Base-by-base conservation (phyloP, 2,329 filamentous ascomycete genomes). In the Harringtonia lauricola region DNA sequence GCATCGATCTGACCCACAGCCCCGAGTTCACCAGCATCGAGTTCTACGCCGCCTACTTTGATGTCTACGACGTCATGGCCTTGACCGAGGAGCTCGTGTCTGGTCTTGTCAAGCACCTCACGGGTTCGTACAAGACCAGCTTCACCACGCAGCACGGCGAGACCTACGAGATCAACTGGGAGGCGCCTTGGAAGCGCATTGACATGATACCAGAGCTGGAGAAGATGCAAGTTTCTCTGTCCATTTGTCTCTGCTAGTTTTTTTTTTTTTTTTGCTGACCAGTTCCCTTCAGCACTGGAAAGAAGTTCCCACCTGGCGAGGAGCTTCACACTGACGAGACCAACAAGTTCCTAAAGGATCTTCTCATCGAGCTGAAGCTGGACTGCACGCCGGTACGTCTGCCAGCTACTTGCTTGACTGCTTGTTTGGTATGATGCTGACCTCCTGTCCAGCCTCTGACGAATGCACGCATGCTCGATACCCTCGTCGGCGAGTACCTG, bases 11-110 rank as follows among this genome's bases (percentile, higher is more conserved):
- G 41, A 98, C 92, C 8, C 92, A 98, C 72, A 98, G 96, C 71
- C 92, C 86, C 33, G 92, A 98, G 62, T 98, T 98, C 70, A 98
- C 92, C 36, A 94, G 87, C 22, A 86, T 87, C 63, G 92, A 98
- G 64, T 96, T 96, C 68, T 98, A 98, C 67, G 81, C 85, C 76
- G 90, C 92, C 4, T 96, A 88, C 53, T 84, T 83, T 44, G 88
- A 95, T 64, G 79, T 95, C 54, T 85, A 94, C 63, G 92, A 96
- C 59, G 71, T 95, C 47, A 87, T 94, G 83, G 70, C 84, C 47
- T 75, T 87, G 57, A 96, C 92, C 2, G 92, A 98, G 64, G 89
- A 95, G 59, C 81, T 98, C 26, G 83, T 98, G 38, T 89, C 86
- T 28, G 78, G 82, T 34, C 74, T 96, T 7, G 90, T 95, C 59